Conservation (phyloP, 768 basidiomycete species). For the Trametes sanguinea region DNA sequence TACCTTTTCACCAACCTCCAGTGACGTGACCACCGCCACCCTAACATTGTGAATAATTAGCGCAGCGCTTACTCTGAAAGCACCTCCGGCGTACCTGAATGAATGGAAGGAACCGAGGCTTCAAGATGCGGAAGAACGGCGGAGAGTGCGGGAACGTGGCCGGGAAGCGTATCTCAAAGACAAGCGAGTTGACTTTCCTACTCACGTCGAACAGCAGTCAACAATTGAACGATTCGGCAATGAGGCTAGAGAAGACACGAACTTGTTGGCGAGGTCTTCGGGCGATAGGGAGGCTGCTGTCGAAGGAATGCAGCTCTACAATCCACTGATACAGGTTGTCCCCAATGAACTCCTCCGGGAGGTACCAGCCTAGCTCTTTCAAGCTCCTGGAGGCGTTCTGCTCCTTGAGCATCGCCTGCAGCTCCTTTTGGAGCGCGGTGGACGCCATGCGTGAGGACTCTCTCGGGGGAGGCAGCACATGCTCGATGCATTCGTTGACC, state of each 20-base stretch:
- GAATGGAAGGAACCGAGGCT: constrained; percentile 72
- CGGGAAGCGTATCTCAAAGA: constrained; percentile 75
- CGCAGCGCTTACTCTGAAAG: neutral
- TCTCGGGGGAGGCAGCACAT: constrained; percentile 60
- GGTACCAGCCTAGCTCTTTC: constrained; percentile 68
- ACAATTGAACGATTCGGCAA: too few relatives aligned
- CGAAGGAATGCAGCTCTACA: constrained; percentile 73
- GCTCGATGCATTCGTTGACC: constrained; percentile 44
- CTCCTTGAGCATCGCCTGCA: constrained; percentile 60
- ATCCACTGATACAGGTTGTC: constrained; percentile 77
- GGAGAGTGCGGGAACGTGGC: constrained; percentile 66
- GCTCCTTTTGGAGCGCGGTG: constrained; percentile 61
- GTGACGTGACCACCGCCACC: constrained; percentile 75
- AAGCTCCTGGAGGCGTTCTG: constrained; percentile 51
- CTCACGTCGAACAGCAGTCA: neutral
- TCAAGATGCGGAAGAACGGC: constrained; percentile 76
- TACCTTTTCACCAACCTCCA: constrained; percentile 41
- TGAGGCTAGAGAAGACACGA: constrained; percentile 21
- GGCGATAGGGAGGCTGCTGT: constrained; percentile 58
- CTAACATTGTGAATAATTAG: constrained; percentile 6
- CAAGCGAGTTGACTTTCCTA: constrained; percentile 62
- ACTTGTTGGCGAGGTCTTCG: constrained; percentile 56
- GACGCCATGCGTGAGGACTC: constrained; percentile 57
- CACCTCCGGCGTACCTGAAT: constrained; percentile 38
- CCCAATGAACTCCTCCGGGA: constrained; percentile 63